Conservation (phyloP, 306 rosid species). For the Medicago lupulina region DNA sequence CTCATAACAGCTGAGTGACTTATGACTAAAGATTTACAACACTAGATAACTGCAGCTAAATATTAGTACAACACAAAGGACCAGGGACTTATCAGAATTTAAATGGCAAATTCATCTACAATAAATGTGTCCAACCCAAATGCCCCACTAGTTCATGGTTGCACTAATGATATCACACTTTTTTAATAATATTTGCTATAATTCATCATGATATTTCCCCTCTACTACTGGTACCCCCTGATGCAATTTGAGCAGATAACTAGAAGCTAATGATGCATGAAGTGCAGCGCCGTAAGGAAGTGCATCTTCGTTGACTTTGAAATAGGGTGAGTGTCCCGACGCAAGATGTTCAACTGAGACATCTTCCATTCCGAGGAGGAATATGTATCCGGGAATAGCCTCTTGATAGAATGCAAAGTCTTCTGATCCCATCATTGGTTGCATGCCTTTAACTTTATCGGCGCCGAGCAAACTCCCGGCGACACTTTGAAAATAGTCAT, state of each 20-base stretch:
- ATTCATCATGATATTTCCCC: conserved; percentile 61
- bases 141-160: conserved; percentile 15
- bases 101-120: conserved; percentile 38
- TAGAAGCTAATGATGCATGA: conserved; percentile 79
- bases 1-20: not conserved
- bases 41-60: not conserved
- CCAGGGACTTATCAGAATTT: not conserved
- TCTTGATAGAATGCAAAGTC: conserved; percentile 90
- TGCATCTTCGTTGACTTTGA: conserved; percentile 75
- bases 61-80: not conserved
- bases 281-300: conserved; percentile 95
- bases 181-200: conserved; percentile 43
- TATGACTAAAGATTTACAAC: not conserved
- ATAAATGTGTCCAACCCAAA: conserved; percentile 1
- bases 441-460: conserved; percentile 55
- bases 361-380: conserved; percentile 76
- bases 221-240: conserved; percentile 42
- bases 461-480: conserved; percentile 71
- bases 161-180: conserved; percentile 13
- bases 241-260: conserved; percentile 57
- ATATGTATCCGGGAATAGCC: conserved; percentile 79
- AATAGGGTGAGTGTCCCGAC: conserved; percentile 65
- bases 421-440: conserved; percentile 82
- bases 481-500: conserved; percentile 59
- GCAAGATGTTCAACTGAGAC: conserved; percentile 50